Evolutionary conservation across 2,329 filamentous ascomycete species (phyloP), one percentile per base, ranked within the genome.

Genomic region (Fusarium zealandicum): DNA sequence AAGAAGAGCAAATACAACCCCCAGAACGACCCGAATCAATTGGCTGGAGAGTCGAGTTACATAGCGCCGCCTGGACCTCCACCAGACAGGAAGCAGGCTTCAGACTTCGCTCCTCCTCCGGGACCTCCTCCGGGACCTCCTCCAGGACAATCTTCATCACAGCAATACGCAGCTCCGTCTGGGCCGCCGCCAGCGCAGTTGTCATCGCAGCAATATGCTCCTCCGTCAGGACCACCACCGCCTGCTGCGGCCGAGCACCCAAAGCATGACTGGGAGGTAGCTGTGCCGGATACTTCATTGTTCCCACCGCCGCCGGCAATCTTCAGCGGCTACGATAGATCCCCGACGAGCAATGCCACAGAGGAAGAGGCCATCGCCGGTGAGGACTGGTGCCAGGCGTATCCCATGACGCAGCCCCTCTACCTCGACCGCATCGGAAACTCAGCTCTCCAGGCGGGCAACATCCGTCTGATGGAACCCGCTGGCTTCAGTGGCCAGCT

Each of bases 221-320:
- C 70, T 40, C 69, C 75, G 1, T 57, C 70, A 3, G 75, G 73
- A 12, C 73, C 75, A 10, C 73, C 75, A 11, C 74, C 75, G 11
- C 74, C 72, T 0, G 59, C 61, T 8, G 64, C 68, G 27, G 33
- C 25, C 2, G 54, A 61, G 8, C 53, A 48, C 37, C 51, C 68
- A 18, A 70, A 85, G 63, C 88, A 92, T 69, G 85, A 90, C 73
- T 92, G 90, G 90, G 80, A 86, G 61, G 69, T 81, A 6, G 82
- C 86, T 3, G 87, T 92, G 2, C 88, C 89, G 0, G 89, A 92
- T 70, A 91, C 85, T 2, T 79, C 88, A 1, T 79, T 90, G 9
- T 83, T 92, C 36, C 89, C 89, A 1, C 89, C 89, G 0, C 90
- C 90, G 1, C 90, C 90, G 0, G 82, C 82, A 25, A 80, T 91